These are phyloP conservation scores for Ascochyta clinopodiicola DNA, from an alignment of 2,329 filamentous ascomycete genomes.

Conservation along the genomic window DNA sequence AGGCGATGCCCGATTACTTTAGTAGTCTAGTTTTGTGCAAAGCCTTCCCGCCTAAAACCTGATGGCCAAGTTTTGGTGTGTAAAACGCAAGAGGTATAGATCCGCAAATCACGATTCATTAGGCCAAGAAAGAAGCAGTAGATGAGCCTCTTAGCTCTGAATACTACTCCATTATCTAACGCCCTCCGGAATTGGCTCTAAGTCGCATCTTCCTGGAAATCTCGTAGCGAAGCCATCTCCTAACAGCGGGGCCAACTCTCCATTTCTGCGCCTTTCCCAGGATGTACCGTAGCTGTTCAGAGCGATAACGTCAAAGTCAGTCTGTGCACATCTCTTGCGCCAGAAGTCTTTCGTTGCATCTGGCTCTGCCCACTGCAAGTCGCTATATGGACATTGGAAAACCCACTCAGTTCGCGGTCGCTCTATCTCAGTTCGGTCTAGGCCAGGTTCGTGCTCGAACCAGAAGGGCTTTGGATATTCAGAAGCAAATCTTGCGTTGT, in stretches of 20 bases:
- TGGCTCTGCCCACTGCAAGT: neutral
- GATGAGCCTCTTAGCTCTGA: neutral
- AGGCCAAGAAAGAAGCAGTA: too few relatives aligned
- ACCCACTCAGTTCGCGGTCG: neutral
- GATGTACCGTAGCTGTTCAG: neutral
- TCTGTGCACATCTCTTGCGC: neutral
- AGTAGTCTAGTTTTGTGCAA: too few relatives aligned
- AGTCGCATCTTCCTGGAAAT: neutral
- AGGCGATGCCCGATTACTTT: too few relatives aligned
- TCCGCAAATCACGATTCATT: too few relatives aligned
- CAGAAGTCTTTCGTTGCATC: neutral
- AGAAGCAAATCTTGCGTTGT: neutral
- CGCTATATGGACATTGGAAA: neutral
- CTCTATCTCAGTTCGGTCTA: slow-evolving; percentile 1
- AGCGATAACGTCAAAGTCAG: neutral
- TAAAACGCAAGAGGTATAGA: too few relatives aligned
- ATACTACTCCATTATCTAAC: neutral
- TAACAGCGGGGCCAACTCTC: neutral
- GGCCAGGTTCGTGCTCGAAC: slow-evolving; percentile 1
- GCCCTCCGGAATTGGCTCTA: neutral
- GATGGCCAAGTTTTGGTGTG: too few relatives aligned
- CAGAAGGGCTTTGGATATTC: neutral
- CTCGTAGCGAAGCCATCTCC: neutral
- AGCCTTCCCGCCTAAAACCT: too few relatives aligned
- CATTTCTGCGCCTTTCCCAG: neutral